Evolutionary conservation across 164 flowering plant species (phyloP), one percentile per base, ranked within the genome.

Genomic region (Piper betle): DNA sequence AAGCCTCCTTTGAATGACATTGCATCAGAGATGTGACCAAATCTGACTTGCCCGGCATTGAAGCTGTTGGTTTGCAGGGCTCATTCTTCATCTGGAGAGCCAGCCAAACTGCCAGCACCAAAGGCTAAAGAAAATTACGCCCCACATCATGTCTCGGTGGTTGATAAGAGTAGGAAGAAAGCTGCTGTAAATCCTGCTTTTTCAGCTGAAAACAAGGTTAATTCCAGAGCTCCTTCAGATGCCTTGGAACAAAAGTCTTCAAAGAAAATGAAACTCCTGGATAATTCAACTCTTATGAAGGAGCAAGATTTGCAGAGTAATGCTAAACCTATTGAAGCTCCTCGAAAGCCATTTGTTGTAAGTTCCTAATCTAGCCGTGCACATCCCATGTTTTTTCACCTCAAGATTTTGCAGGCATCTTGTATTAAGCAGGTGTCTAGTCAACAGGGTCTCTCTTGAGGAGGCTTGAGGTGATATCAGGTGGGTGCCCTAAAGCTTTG

Each of bases 291-390:
- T 68, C 18, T 55, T 20, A 57, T 62, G 15, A 71, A 67, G 50
- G 70, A 66, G 42, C 53, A 8, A 55, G 79, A 63, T 41, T 17
- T 20, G 1, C 67, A 46, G 68, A 61, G 60, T 62, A 64, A 50
- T 64, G 67, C 62, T 40, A 63, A 71, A 53, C 46, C 39, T 37
- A 4, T 71, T 58, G 82, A 84, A 70, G 80, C 77, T 42, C 69
- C 79, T 52, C 71, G 72, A 68, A 79, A 77, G 64, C 85, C 85
- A 52, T 65, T 68, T 65, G 66, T 60, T 66, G 96, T 84, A 82
- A 82, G 91, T 82, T 70, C 7, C 33, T 11, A 15, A 5, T 16
- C 58, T 52, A 19, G 60, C 33, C 39, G 15, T 52, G 38, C 18
- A 38, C 20, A 4, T 50, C 11, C 11, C 52, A 60, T 60, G 11